Base-by-base conservation (phyloP, 2,329 filamentous ascomycete species). In the Ophiosphaerella herpotricha region DNA sequence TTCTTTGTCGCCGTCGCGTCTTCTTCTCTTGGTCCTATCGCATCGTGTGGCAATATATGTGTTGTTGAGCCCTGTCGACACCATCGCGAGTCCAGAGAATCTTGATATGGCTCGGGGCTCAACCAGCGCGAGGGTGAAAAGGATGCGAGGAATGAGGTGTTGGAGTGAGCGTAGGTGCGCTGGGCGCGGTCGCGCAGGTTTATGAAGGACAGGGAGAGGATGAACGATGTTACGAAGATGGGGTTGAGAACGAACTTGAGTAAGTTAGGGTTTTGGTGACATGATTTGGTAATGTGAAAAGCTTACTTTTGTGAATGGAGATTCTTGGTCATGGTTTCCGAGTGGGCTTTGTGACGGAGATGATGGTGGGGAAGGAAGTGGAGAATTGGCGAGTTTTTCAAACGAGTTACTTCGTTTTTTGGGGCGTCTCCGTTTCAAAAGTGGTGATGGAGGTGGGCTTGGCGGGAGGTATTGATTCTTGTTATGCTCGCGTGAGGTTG, bases 141-240 rank as follows among this genome's bases (percentile, higher is more conserved):
- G 50, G 61, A 70, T 52, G 54, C 36, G 26, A 58, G 52, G 52
- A 60, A 46, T 11, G 60, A 61, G 6, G 45, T 54, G 36, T 40
- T 55, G 44, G 57, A 50, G 71, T 58, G 52, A 5, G 66, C 57
- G 33, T 60, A 69, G 54, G 61, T 75, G 72, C 71, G 85, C 77
- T 70, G 78, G 65, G 63, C 77, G 63, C 61, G 83, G 73, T 79
- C 84, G 50, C 78, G 78, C 43, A 80, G 74, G 73, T 89, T 85
- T 37, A 89, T 79, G 43, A 87, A 70, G 65, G 80, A 78, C 39
- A 89, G 80, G 2, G 86, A 88, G 56, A 88, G 39, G 36, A 90
- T 68, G 72, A 89, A 88, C 18, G 84, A 81, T 43, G 84, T 75
- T 67, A 88, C 82, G 56, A 84, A 78, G 54, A 89, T 58, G 7